phyloP scores from a whole-genome alignment of 2,329 filamentous ascomycete species.

The Elsinoe australis region DNA sequence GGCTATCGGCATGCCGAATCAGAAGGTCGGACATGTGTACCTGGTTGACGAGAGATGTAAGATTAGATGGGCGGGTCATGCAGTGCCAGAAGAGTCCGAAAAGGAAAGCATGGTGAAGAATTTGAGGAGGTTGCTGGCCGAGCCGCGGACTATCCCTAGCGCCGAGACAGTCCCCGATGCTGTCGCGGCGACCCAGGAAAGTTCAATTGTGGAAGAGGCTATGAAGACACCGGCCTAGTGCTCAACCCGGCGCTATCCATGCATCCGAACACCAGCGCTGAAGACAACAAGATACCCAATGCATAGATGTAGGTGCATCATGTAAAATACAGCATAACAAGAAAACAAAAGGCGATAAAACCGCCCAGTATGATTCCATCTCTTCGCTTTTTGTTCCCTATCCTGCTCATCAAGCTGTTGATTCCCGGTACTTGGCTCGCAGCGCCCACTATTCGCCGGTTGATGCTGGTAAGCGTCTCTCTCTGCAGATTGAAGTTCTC shows the following conservation, averaged over 20 bases:
- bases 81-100: slow-evolving; percentile 57
- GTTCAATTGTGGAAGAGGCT: slow-evolving; percentile 2
- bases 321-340: slow-evolving; percentile 74
- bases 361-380: slow-evolving; percentile 88
- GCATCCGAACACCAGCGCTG: slow-evolving; percentile 13
- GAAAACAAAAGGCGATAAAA: slow-evolving; percentile 87
- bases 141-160: slow-evolving; percentile 31
- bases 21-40: slow-evolving; percentile 89
- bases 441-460: slow-evolving; percentile 79
- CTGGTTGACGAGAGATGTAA: slow-evolving; percentile 78
- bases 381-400: slow-evolving; percentile 87
- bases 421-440: slow-evolving; percentile 89
- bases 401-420: slow-evolving; percentile 83
- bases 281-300: slow-evolving; percentile 12
- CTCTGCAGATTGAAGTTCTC: slow-evolving; percentile 82
- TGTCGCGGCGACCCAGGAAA: slow-evolving; percentile 25
- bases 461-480: slow-evolving; percentile 81
- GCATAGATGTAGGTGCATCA: slow-evolving; percentile 35
- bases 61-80: slow-evolving; percentile 91
- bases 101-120: slow-evolving; percentile 58
- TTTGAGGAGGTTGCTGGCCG: slow-evolving; percentile 54
- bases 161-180: slow-evolving; percentile 34
- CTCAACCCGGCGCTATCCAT: background rate
- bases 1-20: slow-evolving; percentile 66
- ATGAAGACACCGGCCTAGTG: background rate